phyloP scores from a whole-genome alignment of 2,329 filamentous ascomycete genomes.

The Aspergillus texensis region DNA sequence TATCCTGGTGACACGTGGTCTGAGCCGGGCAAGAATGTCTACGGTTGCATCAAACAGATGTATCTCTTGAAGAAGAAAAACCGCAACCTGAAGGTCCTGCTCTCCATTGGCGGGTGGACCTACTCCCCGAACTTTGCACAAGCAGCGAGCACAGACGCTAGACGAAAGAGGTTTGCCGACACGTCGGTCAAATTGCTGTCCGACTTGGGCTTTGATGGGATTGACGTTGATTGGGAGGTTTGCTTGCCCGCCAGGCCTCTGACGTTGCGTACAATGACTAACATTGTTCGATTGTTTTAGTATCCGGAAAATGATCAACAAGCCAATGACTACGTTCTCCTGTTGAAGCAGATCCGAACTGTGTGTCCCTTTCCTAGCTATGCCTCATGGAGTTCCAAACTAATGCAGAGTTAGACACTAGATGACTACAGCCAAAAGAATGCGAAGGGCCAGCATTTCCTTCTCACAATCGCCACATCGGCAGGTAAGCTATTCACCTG shows the following conservation, averaged over 20 bases:
- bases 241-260: not conserved
- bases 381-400: not conserved
- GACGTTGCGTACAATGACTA: not conserved
- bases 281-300: constrained; percentile 14
- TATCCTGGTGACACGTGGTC: constrained; percentile 69
- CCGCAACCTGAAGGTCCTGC: constrained; percentile 74
- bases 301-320: constrained; percentile 37
- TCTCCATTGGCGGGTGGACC: constrained; percentile 86
- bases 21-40: constrained; percentile 71
- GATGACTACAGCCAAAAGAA: constrained; percentile 44
- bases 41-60: constrained; percentile 77
- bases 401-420: constrained; percentile 33
- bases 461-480: constrained; percentile 52
- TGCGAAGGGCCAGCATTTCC: constrained; percentile 44
- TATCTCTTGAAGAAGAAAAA: constrained; percentile 75
- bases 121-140: constrained; percentile 73
- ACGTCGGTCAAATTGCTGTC: constrained; percentile 73
- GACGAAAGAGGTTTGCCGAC: constrained; percentile 66
- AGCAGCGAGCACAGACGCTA: constrained; percentile 62
- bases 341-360: constrained; percentile 35
- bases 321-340: constrained; percentile 39
- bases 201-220: constrained; percentile 68
- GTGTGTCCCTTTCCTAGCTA: constrained; percentile 21
- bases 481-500: constrained; percentile 34
- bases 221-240: constrained; percentile 48